Evolutionary conservation across 1,139 yeast genomes (phyloP), one percentile per base, ranked within the genome.

Genomic region (Yarrowia galli): DNA sequence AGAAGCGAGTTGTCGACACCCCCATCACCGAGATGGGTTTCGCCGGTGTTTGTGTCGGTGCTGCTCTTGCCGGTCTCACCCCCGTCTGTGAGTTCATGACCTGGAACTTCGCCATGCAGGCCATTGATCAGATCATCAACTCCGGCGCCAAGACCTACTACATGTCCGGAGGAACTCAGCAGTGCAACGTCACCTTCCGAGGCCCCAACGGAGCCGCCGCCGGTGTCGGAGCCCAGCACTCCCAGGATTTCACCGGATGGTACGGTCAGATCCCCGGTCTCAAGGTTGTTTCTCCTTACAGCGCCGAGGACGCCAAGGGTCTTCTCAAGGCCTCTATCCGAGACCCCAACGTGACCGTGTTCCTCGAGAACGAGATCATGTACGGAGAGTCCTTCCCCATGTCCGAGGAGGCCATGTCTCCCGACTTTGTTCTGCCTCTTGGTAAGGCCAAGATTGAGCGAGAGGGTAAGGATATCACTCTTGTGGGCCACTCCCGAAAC

Each of bases 161-260:
- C 84, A 95, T 95, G 99, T 91, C 98, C 71, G 99, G 99, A 79
- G 99, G 99, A 84, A 90, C 88, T 72, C 98, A 93, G 82, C 93
- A 93, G 71, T 93, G 98, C 84, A 93, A 91, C 81, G 91, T 95
- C 77, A 93, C 97, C 67, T 96, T 96, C 86, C 89, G 99, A 82
- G 99, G 99, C 76, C 98, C 99, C 71, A 96, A 96, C 81, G 99
- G 99, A 81, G 97, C 99, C 67, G 98, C 99, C 74, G 98, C 98
- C 65, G 98, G 99, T 86, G 99, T 95, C 75, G 99, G 87, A 75
- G 99, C 99, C 70, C 99, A 95, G 82, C 99, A 95, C 83, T 95
- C 99, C 53, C 99, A 95, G 83, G 97, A 92, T 82, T 95, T 88
- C 80, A 86, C 98, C 69, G 92, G 97, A 68, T 95, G 99, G 99